phyloP scores from a whole-genome alignment of 108 stramenopile species.

The Skeletonema costatum region DNA sequence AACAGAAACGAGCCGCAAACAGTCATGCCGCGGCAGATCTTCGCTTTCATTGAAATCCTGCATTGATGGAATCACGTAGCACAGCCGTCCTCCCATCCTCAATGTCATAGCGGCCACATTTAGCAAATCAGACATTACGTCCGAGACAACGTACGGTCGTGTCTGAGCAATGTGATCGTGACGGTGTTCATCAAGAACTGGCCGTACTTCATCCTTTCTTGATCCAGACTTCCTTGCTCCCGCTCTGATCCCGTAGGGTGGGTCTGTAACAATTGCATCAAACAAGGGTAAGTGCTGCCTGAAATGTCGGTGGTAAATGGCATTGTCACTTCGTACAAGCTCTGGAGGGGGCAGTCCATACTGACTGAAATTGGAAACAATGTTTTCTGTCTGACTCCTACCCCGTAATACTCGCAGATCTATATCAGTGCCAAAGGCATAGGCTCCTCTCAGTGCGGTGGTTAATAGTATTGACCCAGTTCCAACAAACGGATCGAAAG shows the following conservation, averaged over 20 bases:
- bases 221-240: constrained; percentile 90
- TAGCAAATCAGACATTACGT: constrained; percentile 92
- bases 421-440: constrained; percentile 94
- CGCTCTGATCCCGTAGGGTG: constrained; percentile 92
- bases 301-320: constrained; percentile 87
- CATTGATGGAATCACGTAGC: constrained; percentile 90
- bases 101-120: constrained; percentile 85
- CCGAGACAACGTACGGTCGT: constrained; percentile 80
- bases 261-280: constrained; percentile 87
- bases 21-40: constrained; percentile 85
- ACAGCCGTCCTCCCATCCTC: constrained; percentile 74
- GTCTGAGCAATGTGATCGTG: constrained; percentile 95
- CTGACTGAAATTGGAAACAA: constrained; percentile 87
- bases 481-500: constrained; percentile 97
- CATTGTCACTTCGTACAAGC: constrained; percentile 89
- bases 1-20: constrained; percentile 71
- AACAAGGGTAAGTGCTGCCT: constrained; percentile 60
- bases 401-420: constrained; percentile 93
- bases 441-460: constrained; percentile 87
- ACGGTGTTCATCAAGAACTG: constrained; percentile 80
- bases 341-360: constrained; percentile 91
- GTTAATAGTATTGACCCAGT: constrained; percentile 95
- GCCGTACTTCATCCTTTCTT: constrained; percentile 41
- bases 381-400: constrained; percentile 61
- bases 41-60: constrained; percentile 67